These are phyloP conservation scores for Thecaphora frezii DNA, from an alignment of 1,284 basidiomycete genomes.

Conservation along the genomic window DNA sequence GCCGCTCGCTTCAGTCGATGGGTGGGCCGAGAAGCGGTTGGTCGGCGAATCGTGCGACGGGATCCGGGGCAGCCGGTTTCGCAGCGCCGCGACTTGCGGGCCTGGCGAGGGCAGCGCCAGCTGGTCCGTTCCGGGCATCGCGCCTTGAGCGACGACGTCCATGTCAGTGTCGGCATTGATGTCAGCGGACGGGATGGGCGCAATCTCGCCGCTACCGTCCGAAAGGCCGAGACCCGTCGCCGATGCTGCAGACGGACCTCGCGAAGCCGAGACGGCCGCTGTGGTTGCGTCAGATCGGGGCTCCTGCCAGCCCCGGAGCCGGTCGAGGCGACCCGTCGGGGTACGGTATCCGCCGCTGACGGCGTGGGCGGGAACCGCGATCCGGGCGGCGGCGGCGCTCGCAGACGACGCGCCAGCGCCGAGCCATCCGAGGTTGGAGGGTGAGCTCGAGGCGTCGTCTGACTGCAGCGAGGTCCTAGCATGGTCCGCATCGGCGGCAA, in stretches of 20 bases:
- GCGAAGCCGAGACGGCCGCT: constrained; percentile 6
- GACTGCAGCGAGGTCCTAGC: constrained; percentile 1
- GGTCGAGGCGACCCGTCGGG: constrained; percentile 20
- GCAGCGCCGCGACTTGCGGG: constrained; percentile 19
- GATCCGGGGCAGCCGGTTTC: constrained; percentile 15
- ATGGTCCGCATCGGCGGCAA: not conserved
- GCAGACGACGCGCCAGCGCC: constrained; percentile 19
- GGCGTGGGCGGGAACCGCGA: constrained; percentile 6
- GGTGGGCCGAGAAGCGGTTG: constrained; percentile 18
- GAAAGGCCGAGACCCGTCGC: too few species aligned
- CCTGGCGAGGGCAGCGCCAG: not conserved
- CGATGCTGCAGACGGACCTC: too few species aligned
- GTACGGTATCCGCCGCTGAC: constrained; percentile 20
- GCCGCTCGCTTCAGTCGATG: constrained; percentile 4
- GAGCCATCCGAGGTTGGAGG: constrained; percentile 31
- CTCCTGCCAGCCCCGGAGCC: constrained; percentile 28
- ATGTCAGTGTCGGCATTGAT: too few species aligned
- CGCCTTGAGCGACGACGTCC: too few species aligned
- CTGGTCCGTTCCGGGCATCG: too few species aligned
- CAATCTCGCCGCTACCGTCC: too few species aligned
- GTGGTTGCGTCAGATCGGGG: too few species aligned
- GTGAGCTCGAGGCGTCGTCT: not conserved
- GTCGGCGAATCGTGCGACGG: constrained; percentile 31
- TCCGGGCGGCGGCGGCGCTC: not conserved
- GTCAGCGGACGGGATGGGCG: too few species aligned